Evolutionary conservation across 768 basidiomycete species (phyloP), one percentile per base, ranked within the genome.

Genomic region (Rhizopogon roseolus): DNA sequence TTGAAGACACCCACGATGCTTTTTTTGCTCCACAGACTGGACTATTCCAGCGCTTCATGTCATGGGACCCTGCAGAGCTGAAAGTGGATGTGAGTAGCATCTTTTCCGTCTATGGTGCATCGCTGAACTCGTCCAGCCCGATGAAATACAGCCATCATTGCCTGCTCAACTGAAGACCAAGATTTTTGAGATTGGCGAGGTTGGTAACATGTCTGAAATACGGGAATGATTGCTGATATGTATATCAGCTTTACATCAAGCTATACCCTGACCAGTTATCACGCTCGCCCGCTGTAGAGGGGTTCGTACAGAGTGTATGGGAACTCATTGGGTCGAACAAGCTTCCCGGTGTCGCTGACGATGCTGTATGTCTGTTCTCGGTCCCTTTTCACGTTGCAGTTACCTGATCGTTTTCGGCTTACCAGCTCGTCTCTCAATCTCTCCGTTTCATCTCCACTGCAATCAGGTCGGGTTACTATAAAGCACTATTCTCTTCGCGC

Each of bases 291-390:
- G 78, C 87, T 0, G 82, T 93, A 13, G 79, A 82, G 59, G 74
- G 79, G 5, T 86, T 98, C 57, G 92, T 98, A 17, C 81, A 86
- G 62, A 81, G 83, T 25, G 90, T 98, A n/a, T 98, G 96, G 97
- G 76, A 78, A 17, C 82, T 98, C 49, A 75, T 98, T 45, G 81
- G 79, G 5, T 73, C 73, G 8, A 90, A 88, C 9, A 80, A 81
- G 61, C 76, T 86, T 38, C 81, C 85, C n/a, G 76, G 79, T 42
- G 76, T 89, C 29, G 77, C 82, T 10, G 87, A 93, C 55, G 92
- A 94, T 68, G 77, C 76, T 25, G 90, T 91, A 68, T 56, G 81
- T 68, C 42, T 25, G 46, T 44, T 16, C 19, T 9, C 11, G 19
- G 6, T 25, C 22, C 34, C 38, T 42, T 38, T 22, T 22, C 5